Evolutionary conservation across 768 basidiomycete species (phyloP).

Genomic region (Pleurotus eryngii): DNA sequence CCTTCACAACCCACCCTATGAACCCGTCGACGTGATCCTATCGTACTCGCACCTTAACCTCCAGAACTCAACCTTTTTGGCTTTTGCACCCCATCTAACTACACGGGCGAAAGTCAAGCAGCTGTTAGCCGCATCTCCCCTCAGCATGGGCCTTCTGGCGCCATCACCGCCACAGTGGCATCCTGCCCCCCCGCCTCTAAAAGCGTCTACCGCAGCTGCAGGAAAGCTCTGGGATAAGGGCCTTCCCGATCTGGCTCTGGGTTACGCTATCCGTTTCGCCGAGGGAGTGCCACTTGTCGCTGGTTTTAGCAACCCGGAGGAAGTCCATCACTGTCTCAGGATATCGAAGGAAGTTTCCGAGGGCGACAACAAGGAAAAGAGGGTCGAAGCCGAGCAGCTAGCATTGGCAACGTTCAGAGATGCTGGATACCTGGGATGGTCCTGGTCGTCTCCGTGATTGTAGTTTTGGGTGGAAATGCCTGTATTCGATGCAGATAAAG

Average conservation of each 20-base stretch:
- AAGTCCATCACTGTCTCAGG: conserved; percentile 71
- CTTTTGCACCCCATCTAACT: conserved; percentile 55
- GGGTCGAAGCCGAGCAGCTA: conserved; percentile 41
- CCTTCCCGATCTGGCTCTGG: conserved; percentile 67
- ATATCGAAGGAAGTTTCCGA: conserved; percentile 64
- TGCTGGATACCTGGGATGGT: conserved; percentile 58
- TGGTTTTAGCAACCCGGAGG: conserved; percentile 64
- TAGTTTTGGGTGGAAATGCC: no score
- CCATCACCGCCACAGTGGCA: conserved; percentile 64
- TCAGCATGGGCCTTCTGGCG: conserved; percentile 81
- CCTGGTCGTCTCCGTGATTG: conserved; percentile 62
- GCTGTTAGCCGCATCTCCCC: conserved; percentile 75
- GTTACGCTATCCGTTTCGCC: conserved; percentile 59
- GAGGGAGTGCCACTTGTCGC: conserved; percentile 60
- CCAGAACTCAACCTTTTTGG: conserved; percentile 60
- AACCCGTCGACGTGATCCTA: conserved; percentile 74
- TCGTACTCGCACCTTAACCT: conserved; percentile 81
- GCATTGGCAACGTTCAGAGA: conserved; percentile 43
- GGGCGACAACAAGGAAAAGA: conserved; percentile 25
- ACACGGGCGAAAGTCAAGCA: conserved; percentile 64
- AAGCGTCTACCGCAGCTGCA: conserved; percentile 38
- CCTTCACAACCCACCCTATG: conserved; percentile 59
- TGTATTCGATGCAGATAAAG: no score
- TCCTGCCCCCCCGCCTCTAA: conserved; percentile 58
- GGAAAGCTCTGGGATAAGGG: conserved; percentile 36